Percentiles rank a stretch among this genome's conserved stretches.
Evolutionary conservation across 495 filamentous ascomycete genomes (phyloP).

Genomic region (Penicillium argentinense): DNA sequence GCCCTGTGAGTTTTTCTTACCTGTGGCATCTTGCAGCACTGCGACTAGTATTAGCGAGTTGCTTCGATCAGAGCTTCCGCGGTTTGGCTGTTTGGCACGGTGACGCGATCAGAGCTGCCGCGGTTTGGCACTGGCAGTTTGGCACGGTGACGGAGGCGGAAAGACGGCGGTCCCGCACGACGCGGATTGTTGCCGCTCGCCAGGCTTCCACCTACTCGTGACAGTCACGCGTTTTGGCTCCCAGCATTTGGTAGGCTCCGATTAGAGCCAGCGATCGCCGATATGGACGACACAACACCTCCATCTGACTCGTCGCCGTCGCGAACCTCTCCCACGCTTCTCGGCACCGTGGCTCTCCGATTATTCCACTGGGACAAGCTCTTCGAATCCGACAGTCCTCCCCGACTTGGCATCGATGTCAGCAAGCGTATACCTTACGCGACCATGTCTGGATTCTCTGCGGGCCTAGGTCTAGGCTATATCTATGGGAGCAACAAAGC

Average conservation of each 20-base stretch:
- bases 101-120: constrained; percentile 19
- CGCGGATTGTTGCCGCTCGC: constrained; percentile 3
- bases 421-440: constrained; percentile 63
- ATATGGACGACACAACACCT: constrained; percentile 29
- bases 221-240: not conserved
- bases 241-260: not conserved
- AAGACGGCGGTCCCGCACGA: constrained; percentile 7
- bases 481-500: constrained; percentile 70
- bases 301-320: constrained; percentile 1
- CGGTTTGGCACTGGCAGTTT: not conserved
- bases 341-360: constrained; percentile 18
- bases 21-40: constrained; percentile 17
- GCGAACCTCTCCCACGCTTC: not conserved
- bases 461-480: constrained; percentile 68
- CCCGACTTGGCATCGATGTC: constrained; percentile 65
- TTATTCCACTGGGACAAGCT: constrained; percentile 42
- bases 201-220: not conserved
- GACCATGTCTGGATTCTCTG: constrained; percentile 55
- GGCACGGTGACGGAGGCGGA: constrained; percentile 19
- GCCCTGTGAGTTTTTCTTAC: too few relatives aligned
- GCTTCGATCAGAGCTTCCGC: not conserved
- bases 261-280: constrained; percentile 1
- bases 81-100: not conserved
- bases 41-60: not conserved
- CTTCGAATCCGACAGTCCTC: constrained; percentile 43